A percentile compares a stretch with the other conserved stretches of the same genome.
These are phyloP conservation scores for Fusarium lateritium DNA, from an alignment of 2,329 filamentous ascomycete species.

Conservation along the genomic window DNA sequence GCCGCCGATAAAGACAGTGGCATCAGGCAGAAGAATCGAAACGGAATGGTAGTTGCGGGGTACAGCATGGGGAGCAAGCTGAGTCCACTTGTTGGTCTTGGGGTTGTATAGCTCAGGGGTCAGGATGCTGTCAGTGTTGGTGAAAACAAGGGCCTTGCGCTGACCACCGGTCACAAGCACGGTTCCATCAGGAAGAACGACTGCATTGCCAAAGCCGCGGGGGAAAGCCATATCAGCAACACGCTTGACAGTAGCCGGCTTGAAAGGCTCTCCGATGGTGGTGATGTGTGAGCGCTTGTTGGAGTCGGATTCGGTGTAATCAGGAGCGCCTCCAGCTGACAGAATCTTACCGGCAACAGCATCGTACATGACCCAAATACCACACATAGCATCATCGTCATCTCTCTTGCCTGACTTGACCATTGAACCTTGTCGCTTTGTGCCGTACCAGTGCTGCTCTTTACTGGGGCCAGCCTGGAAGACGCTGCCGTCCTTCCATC, in stretches of 20 bases:
- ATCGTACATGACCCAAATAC: slow-evolving; percentile 69
- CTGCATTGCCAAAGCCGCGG: slow-evolving; percentile 60
- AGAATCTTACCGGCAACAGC: slow-evolving; percentile 70
- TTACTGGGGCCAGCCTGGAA: slow-evolving; percentile 70
- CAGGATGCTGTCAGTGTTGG: slow-evolving; percentile 59
- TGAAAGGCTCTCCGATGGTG: slow-evolving; percentile 56
- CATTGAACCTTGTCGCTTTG: slow-evolving; percentile 56
- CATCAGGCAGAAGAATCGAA: slow-evolving; percentile 65
- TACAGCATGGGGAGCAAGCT: slow-evolving; percentile 56
- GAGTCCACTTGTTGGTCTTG: slow-evolving; percentile 55
- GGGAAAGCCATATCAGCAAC: slow-evolving; percentile 53
- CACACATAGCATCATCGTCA: slow-evolving; percentile 65
- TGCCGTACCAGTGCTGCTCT: slow-evolving; percentile 71
- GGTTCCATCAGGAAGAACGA: slow-evolving; percentile 62
- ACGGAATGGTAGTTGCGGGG: slow-evolving; percentile 66
- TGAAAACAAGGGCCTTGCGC: slow-evolving; percentile 59
- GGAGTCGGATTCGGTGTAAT: slow-evolving; percentile 59
- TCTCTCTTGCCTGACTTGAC: slow-evolving; percentile 48
- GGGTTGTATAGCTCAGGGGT: slow-evolving; percentile 64
- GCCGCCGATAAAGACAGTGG: slow-evolving; percentile 64
- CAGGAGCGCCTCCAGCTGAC: slow-evolving; percentile 62
- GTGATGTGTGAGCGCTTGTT: slow-evolving; percentile 63
- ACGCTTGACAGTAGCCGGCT: slow-evolving; percentile 33
- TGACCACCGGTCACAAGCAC: slow-evolving; percentile 59
- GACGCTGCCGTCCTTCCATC: slow-evolving; percentile 62